Conservation (phyloP, 768 basidiomycete genomes). For the Macrolepiota dolichaula region DNA sequence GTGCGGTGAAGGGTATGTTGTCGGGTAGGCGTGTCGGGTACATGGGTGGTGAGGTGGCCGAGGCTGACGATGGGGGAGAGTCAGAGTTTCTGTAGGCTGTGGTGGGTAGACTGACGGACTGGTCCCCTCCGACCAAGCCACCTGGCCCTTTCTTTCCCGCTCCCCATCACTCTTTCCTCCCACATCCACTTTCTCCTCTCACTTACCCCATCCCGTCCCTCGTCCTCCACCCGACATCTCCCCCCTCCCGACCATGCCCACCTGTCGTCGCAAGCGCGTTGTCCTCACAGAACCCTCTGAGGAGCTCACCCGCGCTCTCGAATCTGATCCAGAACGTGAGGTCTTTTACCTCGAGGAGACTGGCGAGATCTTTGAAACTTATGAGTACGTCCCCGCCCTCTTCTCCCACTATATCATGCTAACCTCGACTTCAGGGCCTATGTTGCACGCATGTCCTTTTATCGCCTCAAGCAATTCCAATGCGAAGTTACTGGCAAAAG, state of each 20-base stretch:
- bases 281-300: constrained; percentile 81
- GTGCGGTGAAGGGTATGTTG: constrained; percentile 5
- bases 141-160: constrained; percentile 60
- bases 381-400: constrained; percentile 67
- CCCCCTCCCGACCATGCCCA: constrained; percentile 57
- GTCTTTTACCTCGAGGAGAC: constrained; percentile 94
- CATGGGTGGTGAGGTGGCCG: constrained; percentile 16
- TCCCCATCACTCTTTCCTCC: constrained; percentile 49
- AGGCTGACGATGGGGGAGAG: constrained; percentile 11
- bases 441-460: constrained; percentile 91
- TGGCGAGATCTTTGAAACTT: constrained; percentile 95
- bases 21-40: constrained; percentile 7
- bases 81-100: constrained; percentile 12
- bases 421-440: constrained; percentile 53
- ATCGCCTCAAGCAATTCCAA: constrained; percentile 90
- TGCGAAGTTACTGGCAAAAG: constrained; percentile 97
- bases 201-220: constrained; percentile 25
- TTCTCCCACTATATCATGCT: constrained; percentile 23
- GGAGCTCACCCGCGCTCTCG: constrained; percentile 60
- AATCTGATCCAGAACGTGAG: constrained; percentile 62
- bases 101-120: constrained; percentile 25
- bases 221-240: constrained; percentile 19
- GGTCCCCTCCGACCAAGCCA: constrained; percentile 53
- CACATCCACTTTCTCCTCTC: constrained; percentile 36
- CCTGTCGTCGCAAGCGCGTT: constrained; percentile 87